Evolutionary conservation across 2,329 filamentous ascomycete genomes (phyloP).

Genomic region (Paracoccidioides lutzii): DNA sequence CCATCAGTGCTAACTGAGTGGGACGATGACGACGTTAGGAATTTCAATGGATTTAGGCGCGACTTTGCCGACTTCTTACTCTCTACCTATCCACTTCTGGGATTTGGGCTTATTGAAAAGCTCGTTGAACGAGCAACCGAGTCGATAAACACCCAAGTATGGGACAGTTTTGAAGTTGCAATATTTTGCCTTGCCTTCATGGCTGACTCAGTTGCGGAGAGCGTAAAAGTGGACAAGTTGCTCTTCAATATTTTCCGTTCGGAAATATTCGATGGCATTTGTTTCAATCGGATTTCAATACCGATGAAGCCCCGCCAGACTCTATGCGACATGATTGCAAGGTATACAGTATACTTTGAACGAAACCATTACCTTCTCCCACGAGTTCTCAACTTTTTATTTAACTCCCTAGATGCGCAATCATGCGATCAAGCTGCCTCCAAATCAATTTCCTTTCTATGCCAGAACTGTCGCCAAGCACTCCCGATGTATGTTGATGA

Average conservation of each 20-base stretch:
- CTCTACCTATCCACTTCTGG: constrained; percentile 31
- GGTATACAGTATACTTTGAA: constrained; percentile 33
- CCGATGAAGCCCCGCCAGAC: constrained; percentile 29
- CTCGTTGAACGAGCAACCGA: constrained; percentile 27
- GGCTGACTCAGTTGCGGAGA: constrained; percentile 34
- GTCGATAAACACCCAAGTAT: constrained; percentile 24
- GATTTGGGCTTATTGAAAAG: constrained; percentile 29
- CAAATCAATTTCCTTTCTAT: constrained; percentile 31
- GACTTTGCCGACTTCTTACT: constrained; percentile 35
- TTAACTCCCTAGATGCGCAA: constrained; percentile 31
- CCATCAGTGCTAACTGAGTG: constrained; percentile 24
- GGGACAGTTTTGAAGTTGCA: constrained; percentile 33
- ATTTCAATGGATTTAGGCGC: constrained; percentile 32
- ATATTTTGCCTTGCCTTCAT: constrained; percentile 33
- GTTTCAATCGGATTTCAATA: constrained; percentile 20
- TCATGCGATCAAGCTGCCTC: constrained; percentile 31
- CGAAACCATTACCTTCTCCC: constrained; percentile 29
- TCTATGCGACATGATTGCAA: constrained; percentile 31
- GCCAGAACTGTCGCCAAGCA: constrained; percentile 31
- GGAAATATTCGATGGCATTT: constrained; percentile 23
- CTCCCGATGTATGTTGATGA: constrained; percentile 30
- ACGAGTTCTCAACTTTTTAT: constrained; percentile 32
- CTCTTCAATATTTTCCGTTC: constrained; percentile 30
- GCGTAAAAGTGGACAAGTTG: constrained; percentile 29
- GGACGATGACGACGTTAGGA: constrained; percentile 31